Percentiles rank a stretch among this genome's conserved stretches.
phyloP scores from a whole-genome alignment of 2,329 filamentous ascomycete genomes.

The Stagonosporopsis rhizophila region DNA sequence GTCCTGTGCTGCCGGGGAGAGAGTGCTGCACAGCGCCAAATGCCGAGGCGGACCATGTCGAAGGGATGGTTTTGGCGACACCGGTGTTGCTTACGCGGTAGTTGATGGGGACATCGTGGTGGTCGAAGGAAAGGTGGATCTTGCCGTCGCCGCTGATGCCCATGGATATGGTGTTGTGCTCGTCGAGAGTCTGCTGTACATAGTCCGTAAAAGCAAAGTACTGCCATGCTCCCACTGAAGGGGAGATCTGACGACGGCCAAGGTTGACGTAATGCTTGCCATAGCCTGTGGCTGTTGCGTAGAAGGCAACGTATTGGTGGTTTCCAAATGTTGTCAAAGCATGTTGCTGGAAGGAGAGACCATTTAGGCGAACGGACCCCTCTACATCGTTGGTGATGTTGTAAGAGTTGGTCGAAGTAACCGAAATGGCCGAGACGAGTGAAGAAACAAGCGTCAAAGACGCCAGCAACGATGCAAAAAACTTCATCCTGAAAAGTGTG shows the following conservation, averaged over 20 bases:
- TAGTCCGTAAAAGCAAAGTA: constrained; percentile 59
- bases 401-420: constrained; percentile 36
- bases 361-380: constrained; percentile 53
- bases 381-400: constrained; percentile 45
- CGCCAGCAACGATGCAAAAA: constrained; percentile 17
- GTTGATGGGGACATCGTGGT: constrained; percentile 53
- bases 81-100: constrained; percentile 43
- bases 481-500: constrained; percentile 24
- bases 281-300: constrained; percentile 45
- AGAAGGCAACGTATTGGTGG: constrained; percentile 60
- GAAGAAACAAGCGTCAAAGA: constrained; percentile 23
- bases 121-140: constrained; percentile 62
- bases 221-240: constrained; percentile 52
- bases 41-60: constrained; percentile 36
- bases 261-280: constrained; percentile 54
- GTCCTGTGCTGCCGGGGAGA: constrained; percentile 41
- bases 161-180: constrained; percentile 62
- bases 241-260: constrained; percentile 53
- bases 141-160: constrained; percentile 61
- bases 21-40: constrained; percentile 41
- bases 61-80: constrained; percentile 40
- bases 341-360: constrained; percentile 59
- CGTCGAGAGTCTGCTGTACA: constrained; percentile 58
- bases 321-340: constrained; percentile 56
- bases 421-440: constrained; percentile 29